Evolutionary conservation across 2,329 filamentous ascomycete species (phyloP).

Genomic region (Aspergillus glaucus): DNA sequence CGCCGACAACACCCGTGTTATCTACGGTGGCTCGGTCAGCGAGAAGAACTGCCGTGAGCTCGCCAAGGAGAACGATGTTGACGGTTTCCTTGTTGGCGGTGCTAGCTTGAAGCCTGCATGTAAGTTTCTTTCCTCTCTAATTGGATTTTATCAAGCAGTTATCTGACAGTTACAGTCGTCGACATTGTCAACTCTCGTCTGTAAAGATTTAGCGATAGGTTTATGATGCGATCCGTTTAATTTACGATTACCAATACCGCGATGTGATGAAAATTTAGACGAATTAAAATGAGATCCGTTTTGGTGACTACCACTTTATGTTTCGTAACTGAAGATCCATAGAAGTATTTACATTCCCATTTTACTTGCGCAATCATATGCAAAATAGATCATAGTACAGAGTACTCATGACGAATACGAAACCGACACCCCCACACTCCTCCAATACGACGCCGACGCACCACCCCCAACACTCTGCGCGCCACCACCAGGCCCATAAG

Average conservation of each 20-base stretch:
- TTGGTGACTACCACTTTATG: neutral
- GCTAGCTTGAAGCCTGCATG: slow-evolving; percentile 95
- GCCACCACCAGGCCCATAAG: slow-evolving; percentile 16
- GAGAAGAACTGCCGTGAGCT: slow-evolving; percentile 98
- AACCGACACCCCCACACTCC: slow-evolving; percentile 37
- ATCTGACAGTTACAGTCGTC: slow-evolving; percentile 44
- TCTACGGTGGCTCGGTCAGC: slow-evolving; percentile 93
- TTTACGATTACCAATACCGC: neutral
- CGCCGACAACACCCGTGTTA: slow-evolving; percentile 80
- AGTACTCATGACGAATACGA: slow-evolving; percentile 33
- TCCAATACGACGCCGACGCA: slow-evolving; percentile 31
- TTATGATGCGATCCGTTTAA: slow-evolving; percentile 2
- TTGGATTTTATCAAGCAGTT: slow-evolving; percentile 6
- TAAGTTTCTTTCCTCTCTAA: slow-evolving; percentile 41
- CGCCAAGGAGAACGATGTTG: slow-evolving; percentile 87
- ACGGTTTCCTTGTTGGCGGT: slow-evolving; percentile 95
- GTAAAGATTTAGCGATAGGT: slow-evolving; percentile 23
- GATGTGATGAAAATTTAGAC: neutral
- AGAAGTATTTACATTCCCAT: neutral
- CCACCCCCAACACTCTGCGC: slow-evolving; percentile 23
- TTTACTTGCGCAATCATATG: neutral
- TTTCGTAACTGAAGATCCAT: neutral
- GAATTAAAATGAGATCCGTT: neutral
- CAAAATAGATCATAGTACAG: neutral
- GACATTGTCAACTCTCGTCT: slow-evolving; percentile 63